phyloP scores from a whole-genome alignment of 768 basidiomycete genomes.

The Tubosaeta brunneosetosa region DNA sequence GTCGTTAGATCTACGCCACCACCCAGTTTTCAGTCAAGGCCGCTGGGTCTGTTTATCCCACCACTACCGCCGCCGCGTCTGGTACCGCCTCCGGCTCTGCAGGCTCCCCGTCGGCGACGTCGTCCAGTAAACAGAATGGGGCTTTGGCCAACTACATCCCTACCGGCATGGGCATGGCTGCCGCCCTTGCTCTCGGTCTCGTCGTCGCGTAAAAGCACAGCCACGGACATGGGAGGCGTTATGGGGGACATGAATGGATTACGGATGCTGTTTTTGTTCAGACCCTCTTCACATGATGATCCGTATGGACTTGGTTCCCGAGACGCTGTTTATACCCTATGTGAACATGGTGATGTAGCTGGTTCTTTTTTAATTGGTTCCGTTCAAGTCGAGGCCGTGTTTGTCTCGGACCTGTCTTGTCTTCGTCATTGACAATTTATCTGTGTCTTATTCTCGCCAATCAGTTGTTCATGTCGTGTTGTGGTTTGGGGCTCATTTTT shows the following conservation, averaged over 20 bases:
- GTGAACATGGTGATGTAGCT: constrained; percentile 1
- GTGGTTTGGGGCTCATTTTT: constrained; percentile 1
- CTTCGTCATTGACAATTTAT: not conserved
- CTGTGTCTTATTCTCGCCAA: not conserved
- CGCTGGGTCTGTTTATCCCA: constrained; percentile 49
- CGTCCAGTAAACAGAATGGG: constrained; percentile 3
- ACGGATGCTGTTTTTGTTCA: not conserved
- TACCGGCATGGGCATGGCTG: constrained; percentile 27
- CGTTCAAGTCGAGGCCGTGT: too few species aligned
- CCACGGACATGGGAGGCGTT: constrained; percentile 3
- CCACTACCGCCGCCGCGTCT: constrained; percentile 22
- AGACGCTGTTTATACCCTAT: constrained; percentile 13
- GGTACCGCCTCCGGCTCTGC: constrained; percentile 18
- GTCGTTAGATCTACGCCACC: constrained; percentile 63
- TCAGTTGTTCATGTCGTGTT: constrained; percentile 1
- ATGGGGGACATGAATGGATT: not conserved
- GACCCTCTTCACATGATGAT: constrained; percentile 1
- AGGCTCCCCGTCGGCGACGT: constrained; percentile 15
- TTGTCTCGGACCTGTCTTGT: not conserved
- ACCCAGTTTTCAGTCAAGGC: constrained; percentile 58
- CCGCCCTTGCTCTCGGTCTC: constrained; percentile 24
- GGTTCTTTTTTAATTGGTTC: not conserved
- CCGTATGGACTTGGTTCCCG: not conserved
- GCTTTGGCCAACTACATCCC: constrained; percentile 23
- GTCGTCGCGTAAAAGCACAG: constrained; percentile 20